Evolutionary conservation across 768 basidiomycete species (phyloP).

Genomic region (Lentinula guzmanii): DNA sequence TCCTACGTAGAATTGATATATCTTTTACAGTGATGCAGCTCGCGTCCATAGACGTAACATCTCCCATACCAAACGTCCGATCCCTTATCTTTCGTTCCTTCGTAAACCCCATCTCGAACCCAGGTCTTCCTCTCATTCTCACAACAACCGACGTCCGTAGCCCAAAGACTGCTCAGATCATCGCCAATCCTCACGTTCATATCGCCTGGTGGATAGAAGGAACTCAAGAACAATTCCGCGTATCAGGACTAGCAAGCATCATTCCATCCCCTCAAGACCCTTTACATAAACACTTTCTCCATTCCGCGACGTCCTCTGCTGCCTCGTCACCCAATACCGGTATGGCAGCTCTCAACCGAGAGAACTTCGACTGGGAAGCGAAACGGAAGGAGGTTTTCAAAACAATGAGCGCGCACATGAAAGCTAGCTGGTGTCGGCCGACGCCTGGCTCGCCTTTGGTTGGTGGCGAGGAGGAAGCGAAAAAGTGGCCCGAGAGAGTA

Average conservation of each 20-base stretch:
- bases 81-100: constrained; percentile 59
- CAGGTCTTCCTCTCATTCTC: constrained; percentile 54
- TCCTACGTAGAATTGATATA: background rate
- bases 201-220: constrained; percentile 70
- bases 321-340: constrained; percentile 3
- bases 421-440: constrained; percentile 69
- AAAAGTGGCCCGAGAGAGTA: constrained; percentile 54
- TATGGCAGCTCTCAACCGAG: constrained; percentile 27
- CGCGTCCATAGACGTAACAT: constrained; percentile 43
- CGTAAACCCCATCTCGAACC: constrained; percentile 33
- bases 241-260: constrained; percentile 51
- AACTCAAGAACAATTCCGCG: constrained; percentile 67
- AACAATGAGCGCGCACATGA: constrained; percentile 53
- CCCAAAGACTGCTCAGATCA: constrained; percentile 59
- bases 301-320: constrained; percentile 14
- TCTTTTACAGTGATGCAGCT: constrained; percentile 48
- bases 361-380: constrained; percentile 59
- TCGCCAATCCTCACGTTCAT: constrained; percentile 45
- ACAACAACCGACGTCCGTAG: constrained; percentile 69
- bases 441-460: constrained; percentile 50
- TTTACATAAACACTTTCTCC: constrained; percentile 27
- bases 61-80: constrained; percentile 52
- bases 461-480: constrained; percentile 50
- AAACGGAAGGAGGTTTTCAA: constrained; percentile 58
- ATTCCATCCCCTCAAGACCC: constrained; percentile 43